Conservation (phyloP, 257 asterid species). For the Lantana camara region DNA sequence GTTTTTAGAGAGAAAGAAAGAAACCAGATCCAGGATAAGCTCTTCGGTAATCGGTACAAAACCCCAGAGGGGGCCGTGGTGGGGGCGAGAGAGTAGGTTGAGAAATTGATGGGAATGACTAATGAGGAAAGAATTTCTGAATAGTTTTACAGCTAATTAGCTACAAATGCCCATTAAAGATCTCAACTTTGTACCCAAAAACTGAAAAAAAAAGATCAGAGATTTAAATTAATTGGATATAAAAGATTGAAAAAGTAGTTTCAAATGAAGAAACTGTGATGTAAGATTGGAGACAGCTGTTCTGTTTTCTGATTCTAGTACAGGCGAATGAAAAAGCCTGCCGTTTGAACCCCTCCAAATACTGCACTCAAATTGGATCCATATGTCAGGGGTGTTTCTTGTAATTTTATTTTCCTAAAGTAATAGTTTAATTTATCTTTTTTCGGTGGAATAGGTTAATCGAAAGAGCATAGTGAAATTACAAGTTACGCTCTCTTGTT, state of each 20-base stretch:
- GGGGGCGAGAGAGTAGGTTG: too few species aligned
- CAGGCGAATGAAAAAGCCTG: background rate
- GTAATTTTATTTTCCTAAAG: background rate
- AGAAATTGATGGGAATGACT: conserved; percentile 27
- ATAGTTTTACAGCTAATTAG: conserved; percentile 38
- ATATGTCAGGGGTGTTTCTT: conserved; percentile 4
- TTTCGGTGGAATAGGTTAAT: too few species aligned
- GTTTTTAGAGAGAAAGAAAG: background rate
- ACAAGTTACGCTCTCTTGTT: too few species aligned
- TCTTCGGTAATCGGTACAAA: conserved; percentile 23
- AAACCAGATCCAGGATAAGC: conserved; percentile 32
- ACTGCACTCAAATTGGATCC: conserved; percentile 15
- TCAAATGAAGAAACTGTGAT: conserved; percentile 6
- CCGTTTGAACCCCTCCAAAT: background rate
- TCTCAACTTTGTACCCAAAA: conserved; percentile 25
- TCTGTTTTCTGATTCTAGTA: background rate
- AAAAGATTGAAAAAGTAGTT: background rate
- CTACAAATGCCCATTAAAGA: conserved; percentile 5
- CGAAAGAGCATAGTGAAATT: too few species aligned
- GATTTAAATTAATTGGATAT: conserved; percentile 25
- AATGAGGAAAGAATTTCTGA: conserved; percentile 21
- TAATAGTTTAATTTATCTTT: too few species aligned
- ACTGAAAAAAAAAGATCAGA: conserved; percentile 10
- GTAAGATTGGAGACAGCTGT: conserved; percentile 20
- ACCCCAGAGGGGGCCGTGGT: conserved; percentile 17